phyloP scores from a whole-genome alignment of 805 yeast species.

The Saccharomyces paradoxus region DNA sequence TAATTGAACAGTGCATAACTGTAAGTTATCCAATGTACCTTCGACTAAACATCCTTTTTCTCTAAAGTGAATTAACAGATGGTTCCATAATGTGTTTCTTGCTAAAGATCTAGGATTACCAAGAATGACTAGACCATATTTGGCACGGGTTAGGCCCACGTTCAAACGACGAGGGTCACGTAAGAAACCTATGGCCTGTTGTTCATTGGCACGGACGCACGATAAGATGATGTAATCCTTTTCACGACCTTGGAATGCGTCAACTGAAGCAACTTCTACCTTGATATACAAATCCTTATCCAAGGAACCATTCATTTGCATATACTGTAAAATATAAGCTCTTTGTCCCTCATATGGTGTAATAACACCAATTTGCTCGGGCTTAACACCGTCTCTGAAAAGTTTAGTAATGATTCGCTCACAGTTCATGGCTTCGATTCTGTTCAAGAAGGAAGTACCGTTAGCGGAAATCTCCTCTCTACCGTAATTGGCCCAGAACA shows the following conservation, averaged over 20 bases:
- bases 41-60: slow-evolving; percentile 84
- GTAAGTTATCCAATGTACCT: slow-evolving; percentile 76
- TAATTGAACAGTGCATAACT: slow-evolving; percentile 56
- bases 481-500: slow-evolving; percentile 89
- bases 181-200: slow-evolving; percentile 71
- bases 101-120: slow-evolving; percentile 80
- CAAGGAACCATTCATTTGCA: slow-evolving; percentile 63
- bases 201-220: slow-evolving; percentile 83
- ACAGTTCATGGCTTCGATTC: slow-evolving; percentile 84
- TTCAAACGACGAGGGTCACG: slow-evolving; percentile 80
- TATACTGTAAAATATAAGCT: slow-evolving; percentile 68
- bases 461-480: slow-evolving; percentile 77
- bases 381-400: slow-evolving; percentile 68
- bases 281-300: slow-evolving; percentile 56
- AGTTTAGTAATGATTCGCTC: slow-evolving; percentile 68
- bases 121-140: slow-evolving; percentile 66
- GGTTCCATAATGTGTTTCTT: slow-evolving; percentile 69
- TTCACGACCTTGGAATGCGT: slow-evolving; percentile 97
- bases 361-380: slow-evolving; percentile 81
- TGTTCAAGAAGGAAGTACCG: slow-evolving; percentile 75
- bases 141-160: slow-evolving; percentile 85
- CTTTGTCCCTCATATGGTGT: slow-evolving; percentile 95
- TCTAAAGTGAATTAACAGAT: slow-evolving; percentile 65
- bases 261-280: slow-evolving; percentile 90
- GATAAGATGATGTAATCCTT: slow-evolving; percentile 90